Conservation (phyloP, 176 grass and related monocot genomes). For the Triticum urartu region DNA sequence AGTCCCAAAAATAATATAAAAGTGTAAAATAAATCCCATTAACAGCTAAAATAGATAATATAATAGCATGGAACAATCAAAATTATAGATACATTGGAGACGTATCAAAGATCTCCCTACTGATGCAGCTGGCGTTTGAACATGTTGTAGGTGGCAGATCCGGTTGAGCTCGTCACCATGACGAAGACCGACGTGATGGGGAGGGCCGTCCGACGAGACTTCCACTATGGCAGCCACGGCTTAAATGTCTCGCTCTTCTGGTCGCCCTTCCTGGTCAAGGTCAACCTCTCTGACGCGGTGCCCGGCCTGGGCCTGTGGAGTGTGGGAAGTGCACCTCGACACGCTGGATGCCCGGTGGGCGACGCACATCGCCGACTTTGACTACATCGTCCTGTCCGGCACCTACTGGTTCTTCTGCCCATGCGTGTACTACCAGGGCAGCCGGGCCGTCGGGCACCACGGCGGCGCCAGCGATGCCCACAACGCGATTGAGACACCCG, state of each 20-base stretch:
- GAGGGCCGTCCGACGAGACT: slow-evolving; percentile 34
- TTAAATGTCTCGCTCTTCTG: slow-evolving; percentile 53
- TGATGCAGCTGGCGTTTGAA: no score
- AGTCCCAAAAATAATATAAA: no score
- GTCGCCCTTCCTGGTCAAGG: slow-evolving; percentile 54
- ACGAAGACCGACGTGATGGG: slow-evolving; percentile 39
- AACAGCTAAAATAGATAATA: no score
- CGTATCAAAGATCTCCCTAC: no score
- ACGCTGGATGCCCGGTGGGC: slow-evolving; percentile 43
- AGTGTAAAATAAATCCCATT: no score
- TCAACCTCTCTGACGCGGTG: slow-evolving; percentile 34
- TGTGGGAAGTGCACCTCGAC: slow-evolving; percentile 49
- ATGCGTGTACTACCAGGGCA: slow-evolving; percentile 32
- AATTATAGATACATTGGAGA: no score
- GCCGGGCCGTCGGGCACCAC: slow-evolving; percentile 21
- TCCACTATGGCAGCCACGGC: slow-evolving; percentile 24
- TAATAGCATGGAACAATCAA: no score
- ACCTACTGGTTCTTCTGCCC: slow-evolving; percentile 63
- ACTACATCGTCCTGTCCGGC: slow-evolving; percentile 44
- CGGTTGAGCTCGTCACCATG: not conserved
- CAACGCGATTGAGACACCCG: slow-evolving; percentile 31
- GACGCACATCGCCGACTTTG: slow-evolving; percentile 31
- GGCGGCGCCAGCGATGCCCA: slow-evolving; percentile 19
- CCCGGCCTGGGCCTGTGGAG: slow-evolving; percentile 17
- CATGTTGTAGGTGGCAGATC: slow-evolving; percentile 36